Conservation (phyloP, 1,284 basidiomycete genomes). For the Cutaneotrichosporon mucoides region DNA sequence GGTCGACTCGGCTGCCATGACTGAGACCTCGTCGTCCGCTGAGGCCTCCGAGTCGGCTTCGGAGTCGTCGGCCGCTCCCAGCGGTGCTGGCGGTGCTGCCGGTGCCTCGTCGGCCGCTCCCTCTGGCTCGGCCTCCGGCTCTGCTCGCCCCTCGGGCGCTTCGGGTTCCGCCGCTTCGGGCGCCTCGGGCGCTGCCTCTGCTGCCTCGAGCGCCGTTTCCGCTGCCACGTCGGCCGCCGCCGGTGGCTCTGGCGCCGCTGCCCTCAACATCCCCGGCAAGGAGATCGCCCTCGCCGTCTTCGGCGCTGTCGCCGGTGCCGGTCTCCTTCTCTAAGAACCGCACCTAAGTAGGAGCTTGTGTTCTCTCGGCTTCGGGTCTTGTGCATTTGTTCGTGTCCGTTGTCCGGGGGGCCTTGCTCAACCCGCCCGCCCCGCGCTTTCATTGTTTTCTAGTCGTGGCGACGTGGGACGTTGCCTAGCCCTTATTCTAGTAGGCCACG, state of each 20-base stretch:
- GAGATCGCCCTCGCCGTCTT: conserved; percentile 5
- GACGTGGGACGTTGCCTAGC: conserved; percentile 2
- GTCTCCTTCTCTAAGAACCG: conserved; percentile 5
- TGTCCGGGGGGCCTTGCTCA: too few relatives aligned
- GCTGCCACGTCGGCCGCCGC: background rate
- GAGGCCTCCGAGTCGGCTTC: background rate
- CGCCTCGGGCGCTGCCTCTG: background rate
- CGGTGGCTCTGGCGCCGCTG: background rate
- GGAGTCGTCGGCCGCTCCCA: too few relatives aligned
- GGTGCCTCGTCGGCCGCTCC: background rate
- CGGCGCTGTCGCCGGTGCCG: conserved; percentile 8
- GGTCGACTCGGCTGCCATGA: too few relatives aligned
- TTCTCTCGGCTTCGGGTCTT: too few relatives aligned
- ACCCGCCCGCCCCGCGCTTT: conserved; percentile 6
- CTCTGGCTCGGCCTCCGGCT: background rate
- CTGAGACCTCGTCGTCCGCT: too few relatives aligned
- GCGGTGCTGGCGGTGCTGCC: background rate
- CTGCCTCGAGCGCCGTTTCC: background rate
- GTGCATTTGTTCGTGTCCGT: background rate
- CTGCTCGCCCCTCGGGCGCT: background rate
- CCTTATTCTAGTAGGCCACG: conserved; percentile 2
- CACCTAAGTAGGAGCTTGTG: background rate
- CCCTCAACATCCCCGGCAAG: conserved; percentile 2
- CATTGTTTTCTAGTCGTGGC: conserved; percentile 8
- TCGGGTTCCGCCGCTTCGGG: background rate